Conservation (phyloP, 2,329 filamentous ascomycete species). For the Triangularia verruculosa region DNA sequence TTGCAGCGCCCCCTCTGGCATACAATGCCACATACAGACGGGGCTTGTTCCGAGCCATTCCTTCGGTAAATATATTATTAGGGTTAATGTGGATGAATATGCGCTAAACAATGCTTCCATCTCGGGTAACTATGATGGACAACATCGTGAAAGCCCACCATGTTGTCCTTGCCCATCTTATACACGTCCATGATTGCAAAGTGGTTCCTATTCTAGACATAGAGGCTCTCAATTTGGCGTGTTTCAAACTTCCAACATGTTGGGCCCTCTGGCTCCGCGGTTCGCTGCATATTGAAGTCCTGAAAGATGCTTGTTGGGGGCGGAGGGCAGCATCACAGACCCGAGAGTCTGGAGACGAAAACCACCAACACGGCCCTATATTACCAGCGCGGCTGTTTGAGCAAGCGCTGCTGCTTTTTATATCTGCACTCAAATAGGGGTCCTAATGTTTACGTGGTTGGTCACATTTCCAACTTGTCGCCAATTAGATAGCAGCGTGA, state of each 20-base stretch:
- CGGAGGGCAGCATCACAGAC: not conserved
- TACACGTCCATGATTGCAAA: not conserved
- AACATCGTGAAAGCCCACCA: not conserved
- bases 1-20: not conserved
- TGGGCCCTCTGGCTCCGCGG: not conserved
- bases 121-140: not conserved
- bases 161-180: not conserved
- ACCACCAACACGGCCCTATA: not conserved
- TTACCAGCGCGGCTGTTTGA: not conserved
- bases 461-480: not conserved
- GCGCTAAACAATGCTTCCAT: not conserved
- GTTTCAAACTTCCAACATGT: not conserved
- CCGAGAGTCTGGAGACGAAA: not conserved
- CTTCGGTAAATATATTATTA: not conserved
- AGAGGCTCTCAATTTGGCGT: not conserved
- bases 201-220: not conserved
- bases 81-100: not conserved
- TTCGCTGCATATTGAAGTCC: not conserved
- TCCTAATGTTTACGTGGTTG: not conserved
- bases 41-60: not conserved
- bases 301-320: not conserved
- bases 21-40: not conserved
- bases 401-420: not conserved
- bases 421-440: not conserved
- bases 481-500: not conserved